Evolutionary conservation across 345 rosid genomes (phyloP), one percentile per base, ranked within the genome.

Genomic region (Carallia brachiata): DNA sequence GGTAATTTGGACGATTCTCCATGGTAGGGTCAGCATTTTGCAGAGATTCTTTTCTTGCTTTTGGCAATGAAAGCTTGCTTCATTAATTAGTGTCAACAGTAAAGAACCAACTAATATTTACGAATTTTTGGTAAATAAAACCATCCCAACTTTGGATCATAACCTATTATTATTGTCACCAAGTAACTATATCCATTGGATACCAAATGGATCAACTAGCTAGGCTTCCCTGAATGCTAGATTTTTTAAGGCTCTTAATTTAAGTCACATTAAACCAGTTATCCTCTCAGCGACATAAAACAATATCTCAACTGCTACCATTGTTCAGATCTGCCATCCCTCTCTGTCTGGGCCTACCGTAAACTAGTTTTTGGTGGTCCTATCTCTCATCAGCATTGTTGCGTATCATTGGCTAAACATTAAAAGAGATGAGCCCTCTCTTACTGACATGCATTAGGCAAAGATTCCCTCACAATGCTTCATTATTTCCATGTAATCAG

Each of bases 311-410:
- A 15, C 40, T 18, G 37, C 37, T 55, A 40, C 61, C 52, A 30
- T 69, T 23, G 71, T 31, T 54, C 75, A 76, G 70, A 76, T 66
- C 39, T 53, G 65, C 76, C 81, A 75, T 81, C 71, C 68, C 47
- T 60, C 73, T 58, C 59, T 81, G 84, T 84, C 87, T 73, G 77
- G 52, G 52, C 68, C 73, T 65, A 65, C 67, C 61, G 57, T 75
- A 54, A 58, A 71, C 80, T 44, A 57, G 52, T 79, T 68, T 40
- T 53, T 69, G 70, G 80, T 76, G 82, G 84, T 70, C 82, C 80
- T 52, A 50, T 50, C 56, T 40, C 52, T 68, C 57, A 36, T 40
- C 65, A 27, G 19, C 52, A 12, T 50, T 27, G 19, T 67, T 62
- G 31, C 67, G 74, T 72, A 30, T 52, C 61, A 39, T 74, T 70